Evolutionary conservation across 139 green algal species (phyloP).

Genomic region (Ettlia oleoabundans): DNA sequence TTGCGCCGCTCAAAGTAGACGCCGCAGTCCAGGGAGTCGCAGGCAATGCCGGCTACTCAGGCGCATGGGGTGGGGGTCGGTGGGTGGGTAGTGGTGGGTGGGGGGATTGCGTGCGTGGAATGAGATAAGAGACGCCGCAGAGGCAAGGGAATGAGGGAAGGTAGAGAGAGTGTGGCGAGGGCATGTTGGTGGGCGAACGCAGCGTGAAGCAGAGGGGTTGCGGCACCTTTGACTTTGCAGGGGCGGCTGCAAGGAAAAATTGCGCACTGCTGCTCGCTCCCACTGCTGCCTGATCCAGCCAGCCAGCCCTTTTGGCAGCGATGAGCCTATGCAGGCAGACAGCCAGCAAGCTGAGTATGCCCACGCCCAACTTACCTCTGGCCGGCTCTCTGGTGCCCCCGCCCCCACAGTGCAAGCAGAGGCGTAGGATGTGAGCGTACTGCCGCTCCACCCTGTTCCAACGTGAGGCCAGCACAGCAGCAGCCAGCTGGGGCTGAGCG

Average conservation of each 20-base stretch:
- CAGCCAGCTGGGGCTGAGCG: conserved; percentile 56
- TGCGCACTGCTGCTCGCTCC: too few relatives aligned
- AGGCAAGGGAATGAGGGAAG: too few relatives aligned
- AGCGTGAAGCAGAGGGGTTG: too few relatives aligned
- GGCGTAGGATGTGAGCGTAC: conserved; percentile 67
- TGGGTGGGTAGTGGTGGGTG: neutral
- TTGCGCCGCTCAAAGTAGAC: conserved; percentile 93
- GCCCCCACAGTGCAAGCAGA: conserved; percentile 84
- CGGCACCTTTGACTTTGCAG: too few relatives aligned
- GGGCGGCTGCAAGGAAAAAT: too few relatives aligned
- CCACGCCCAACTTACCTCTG: neutral
- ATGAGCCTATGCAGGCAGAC: neutral
- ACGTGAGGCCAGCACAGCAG: conserved; percentile 58
- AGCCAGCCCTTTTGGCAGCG: neutral
- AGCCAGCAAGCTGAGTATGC: neutral
- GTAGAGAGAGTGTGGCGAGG: too few relatives aligned
- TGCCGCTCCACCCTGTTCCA: conserved; percentile 64
- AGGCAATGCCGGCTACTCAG: conserved; percentile 80
- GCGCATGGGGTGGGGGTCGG: neutral
- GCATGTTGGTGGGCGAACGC: too few relatives aligned
- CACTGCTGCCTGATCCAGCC: too few relatives aligned
- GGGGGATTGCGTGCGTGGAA: neutral
- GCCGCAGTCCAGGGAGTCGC: conserved; percentile 89
- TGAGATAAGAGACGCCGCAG: too few relatives aligned
- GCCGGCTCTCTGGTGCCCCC: conserved; percentile 52